These are phyloP conservation scores for Lachnellula subtilissima DNA, from an alignment of 2,329 filamentous ascomycete species.

Conservation along the genomic window DNA sequence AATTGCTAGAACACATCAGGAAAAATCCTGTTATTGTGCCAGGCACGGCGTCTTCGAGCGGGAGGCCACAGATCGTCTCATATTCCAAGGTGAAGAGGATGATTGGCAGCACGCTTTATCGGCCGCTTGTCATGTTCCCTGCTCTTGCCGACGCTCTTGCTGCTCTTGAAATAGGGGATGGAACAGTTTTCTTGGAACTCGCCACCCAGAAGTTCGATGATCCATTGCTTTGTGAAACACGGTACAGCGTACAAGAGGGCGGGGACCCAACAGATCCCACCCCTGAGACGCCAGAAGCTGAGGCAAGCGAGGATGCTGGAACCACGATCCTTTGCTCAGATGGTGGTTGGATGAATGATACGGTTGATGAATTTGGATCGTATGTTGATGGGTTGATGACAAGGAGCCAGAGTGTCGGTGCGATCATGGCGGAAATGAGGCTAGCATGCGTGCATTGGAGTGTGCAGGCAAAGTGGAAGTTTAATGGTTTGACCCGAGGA, in stretches of 20 bases:
- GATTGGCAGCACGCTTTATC: slow-evolving; percentile 27
- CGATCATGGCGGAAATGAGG: slow-evolving; percentile 37
- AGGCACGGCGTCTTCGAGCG: neutral
- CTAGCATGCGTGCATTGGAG: slow-evolving; percentile 33
- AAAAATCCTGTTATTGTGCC: slow-evolving; percentile 27
- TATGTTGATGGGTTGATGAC: slow-evolving; percentile 23
- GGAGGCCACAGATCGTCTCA: slow-evolving; percentile 25
- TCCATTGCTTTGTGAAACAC: slow-evolving; percentile 11
- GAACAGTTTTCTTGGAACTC: slow-evolving; percentile 34
- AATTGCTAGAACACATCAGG: slow-evolving; percentile 39
- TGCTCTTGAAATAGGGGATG: slow-evolving; percentile 36
- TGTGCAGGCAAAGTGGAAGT: slow-evolving; percentile 29
- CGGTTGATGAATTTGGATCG: slow-evolving; percentile 20
- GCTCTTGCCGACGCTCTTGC: slow-evolving; percentile 23
- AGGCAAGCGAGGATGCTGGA: slow-evolving; percentile 22
- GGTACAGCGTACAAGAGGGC: neutral
- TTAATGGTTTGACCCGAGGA: slow-evolving; percentile 12
- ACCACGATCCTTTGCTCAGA: slow-evolving; percentile 29
- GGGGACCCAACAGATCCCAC: neutral
- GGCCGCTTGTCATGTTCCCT: slow-evolving; percentile 28
- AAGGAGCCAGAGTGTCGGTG: slow-evolving; percentile 41
- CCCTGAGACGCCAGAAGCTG: slow-evolving; percentile 9
- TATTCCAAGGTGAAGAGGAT: slow-evolving; percentile 26
- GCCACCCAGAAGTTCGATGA: slow-evolving; percentile 6
- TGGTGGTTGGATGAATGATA: slow-evolving; percentile 15